phyloP scores from a whole-genome alignment of 305 asterid species.

The Fraxinus sp. region DNA sequence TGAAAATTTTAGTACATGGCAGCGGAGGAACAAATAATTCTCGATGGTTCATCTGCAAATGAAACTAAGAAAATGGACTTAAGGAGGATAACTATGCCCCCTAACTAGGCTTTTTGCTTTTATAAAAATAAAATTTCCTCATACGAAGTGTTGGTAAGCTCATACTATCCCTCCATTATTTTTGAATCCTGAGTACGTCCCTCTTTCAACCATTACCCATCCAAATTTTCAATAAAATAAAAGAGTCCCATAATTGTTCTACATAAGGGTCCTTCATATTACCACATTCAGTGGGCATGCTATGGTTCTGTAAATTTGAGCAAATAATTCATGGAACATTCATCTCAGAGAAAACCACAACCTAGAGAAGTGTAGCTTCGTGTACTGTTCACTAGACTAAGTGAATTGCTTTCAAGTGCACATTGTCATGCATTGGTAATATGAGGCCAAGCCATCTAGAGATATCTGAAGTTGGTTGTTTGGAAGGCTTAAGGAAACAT shows the following conservation, averaged over 20 bases:
- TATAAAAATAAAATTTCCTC: not conserved
- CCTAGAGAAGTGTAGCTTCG: slow-evolving; percentile 11
- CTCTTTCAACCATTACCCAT: not conserved
- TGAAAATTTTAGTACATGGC: not conserved
- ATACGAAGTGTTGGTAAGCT: not conserved
- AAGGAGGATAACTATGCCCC: not conserved
- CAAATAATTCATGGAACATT: not conserved
- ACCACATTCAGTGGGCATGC: not conserved
- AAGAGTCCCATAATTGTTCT: not conserved
- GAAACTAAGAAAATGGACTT: not conserved
- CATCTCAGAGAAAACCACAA: not conserved
- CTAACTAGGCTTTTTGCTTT: not conserved
- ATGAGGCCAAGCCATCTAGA: not conserved
- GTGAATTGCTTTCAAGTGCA: slow-evolving; percentile 8
- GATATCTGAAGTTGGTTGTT: not conserved
- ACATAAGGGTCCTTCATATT: not conserved
- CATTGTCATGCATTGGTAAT: slow-evolving; percentile 6
- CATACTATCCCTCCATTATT: not conserved
- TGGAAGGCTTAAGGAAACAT: not conserved
- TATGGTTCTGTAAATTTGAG: not conserved
- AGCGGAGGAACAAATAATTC: not conserved
- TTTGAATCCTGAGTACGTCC: not conserved
- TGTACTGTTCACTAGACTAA: not conserved
- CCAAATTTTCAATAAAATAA: not conserved
- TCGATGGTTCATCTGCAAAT: not conserved